Percentiles rank a stretch among this genome's conserved stretches.
These are phyloP conservation scores for Malus hybrid DNA, from an alignment of 331 rosid genomes.

Conservation along the genomic window DNA sequence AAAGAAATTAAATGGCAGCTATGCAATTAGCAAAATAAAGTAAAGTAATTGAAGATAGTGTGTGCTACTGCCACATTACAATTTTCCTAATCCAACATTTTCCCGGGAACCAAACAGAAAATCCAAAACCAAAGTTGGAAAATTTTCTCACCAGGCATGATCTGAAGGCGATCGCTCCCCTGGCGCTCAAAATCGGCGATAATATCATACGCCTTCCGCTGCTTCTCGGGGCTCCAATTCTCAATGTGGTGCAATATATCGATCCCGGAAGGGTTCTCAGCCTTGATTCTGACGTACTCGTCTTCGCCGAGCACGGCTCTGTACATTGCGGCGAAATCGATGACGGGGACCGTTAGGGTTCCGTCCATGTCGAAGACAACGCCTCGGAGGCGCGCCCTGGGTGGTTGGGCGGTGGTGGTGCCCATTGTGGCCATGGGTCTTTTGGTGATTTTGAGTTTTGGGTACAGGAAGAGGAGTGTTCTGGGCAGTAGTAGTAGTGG, in stretches of 20 bases:
- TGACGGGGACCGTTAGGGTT: conserved; percentile 85
- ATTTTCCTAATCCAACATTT: neutral
- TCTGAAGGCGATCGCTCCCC: conserved; percentile 68
- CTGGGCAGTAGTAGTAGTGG: conserved; percentile 4
- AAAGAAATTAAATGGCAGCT: neutral
- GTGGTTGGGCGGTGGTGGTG: neutral
- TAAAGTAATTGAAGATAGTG: neutral
- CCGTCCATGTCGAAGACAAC: conserved; percentile 99
- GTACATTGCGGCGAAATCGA: conserved; percentile 84
- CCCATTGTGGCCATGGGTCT: conserved; percentile 30
- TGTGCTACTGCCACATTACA: neutral
- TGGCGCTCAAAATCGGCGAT: conserved; percentile 70
- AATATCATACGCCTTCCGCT: conserved; percentile 54
- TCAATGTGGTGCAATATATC: conserved; percentile 72
- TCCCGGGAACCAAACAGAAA: neutral
- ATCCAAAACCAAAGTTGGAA: neutral
- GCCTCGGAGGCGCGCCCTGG: conserved; percentile 64
- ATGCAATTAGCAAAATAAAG: neutral
- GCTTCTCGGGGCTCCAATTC: conserved; percentile 46
- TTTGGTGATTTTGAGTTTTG: conserved; percentile 3
- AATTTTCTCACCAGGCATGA: conserved; percentile 67
- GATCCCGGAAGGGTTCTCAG: conserved; percentile 58
- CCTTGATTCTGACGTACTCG: conserved; percentile 48
- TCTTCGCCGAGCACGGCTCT: conserved; percentile 72
- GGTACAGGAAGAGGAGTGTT: conserved; percentile 10